Base-by-base conservation (phyloP, 2,329 filamentous ascomycete genomes). In the Arthrobotrys sphaeroides region DNA sequence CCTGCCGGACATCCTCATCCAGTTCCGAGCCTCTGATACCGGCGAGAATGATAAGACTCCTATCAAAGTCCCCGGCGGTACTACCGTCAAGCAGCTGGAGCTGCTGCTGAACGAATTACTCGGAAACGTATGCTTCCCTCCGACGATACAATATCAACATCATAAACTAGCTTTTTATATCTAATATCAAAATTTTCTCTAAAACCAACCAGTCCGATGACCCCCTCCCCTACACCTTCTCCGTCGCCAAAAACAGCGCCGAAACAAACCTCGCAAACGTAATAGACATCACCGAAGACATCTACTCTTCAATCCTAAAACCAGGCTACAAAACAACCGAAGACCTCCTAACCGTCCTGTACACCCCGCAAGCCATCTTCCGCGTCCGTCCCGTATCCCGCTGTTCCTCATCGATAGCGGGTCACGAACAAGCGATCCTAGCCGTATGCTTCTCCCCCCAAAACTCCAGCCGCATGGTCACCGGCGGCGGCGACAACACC, bases 351-450 rank as follows among this genome's bases (percentile, higher is more conserved):
- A 85, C 86, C 42, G 85, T 90, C 12, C 87, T 89, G 73, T 90
- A 88, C 81, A 88, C 88, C 38, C 94, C 95, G 0, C 94, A 99
- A 82, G 93, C 94, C 20, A 91, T 98, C 0, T 98, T 97, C 85
- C 90, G 91, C 80, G 95, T 98, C 22, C 93, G 95, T 80, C 91
- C 93, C 9, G 93, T 97, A 43, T 94, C 94, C 55, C 88, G 95
- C 82, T 94, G 95, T 84, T 91, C 94, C 5, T 91, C 94, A 26
- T 61, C 61, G 20, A 68, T 77, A 47, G 53, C 70, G 2, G 69
- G 77, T 20, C 77, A 78, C 55, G 70, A 72, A 31, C 55, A 66
- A 10, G 49, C 73, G 13, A 76, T 68, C 12, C 31, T 77, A 31
- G 66, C 76, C n/a, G 72, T 77, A 13, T 64, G 43, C 16, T 78